Percentiles rank a stretch among this genome's conserved stretches.
Evolutionary conservation across 129 eudicot genomes (phyloP).

Genomic region (Deinandra increscens): DNA sequence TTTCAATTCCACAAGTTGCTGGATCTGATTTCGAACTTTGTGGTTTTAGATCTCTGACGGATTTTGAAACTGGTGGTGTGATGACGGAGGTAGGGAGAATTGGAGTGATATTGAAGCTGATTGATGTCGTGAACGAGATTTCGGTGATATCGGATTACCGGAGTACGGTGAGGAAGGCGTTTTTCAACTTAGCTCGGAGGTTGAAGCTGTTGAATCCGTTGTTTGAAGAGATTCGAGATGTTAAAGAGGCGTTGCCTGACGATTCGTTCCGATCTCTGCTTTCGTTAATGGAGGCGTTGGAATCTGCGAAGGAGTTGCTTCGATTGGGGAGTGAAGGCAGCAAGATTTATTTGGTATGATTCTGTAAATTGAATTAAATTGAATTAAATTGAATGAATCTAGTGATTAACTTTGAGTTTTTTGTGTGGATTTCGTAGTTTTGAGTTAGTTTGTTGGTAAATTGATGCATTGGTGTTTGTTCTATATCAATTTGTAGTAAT

Average conservation of each 20-base stretch:
- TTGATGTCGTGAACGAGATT: conserved; percentile 57
- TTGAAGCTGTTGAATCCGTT: conserved; percentile 76
- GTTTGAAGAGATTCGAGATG: conserved; percentile 92
- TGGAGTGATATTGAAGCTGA: conserved; percentile 47
- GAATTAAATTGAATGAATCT: conserved; percentile 10
- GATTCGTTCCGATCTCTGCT: conserved; percentile 37
- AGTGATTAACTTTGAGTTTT: neutral
- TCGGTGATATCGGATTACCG: conserved; percentile 62
- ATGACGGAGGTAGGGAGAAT: conserved; percentile 54
- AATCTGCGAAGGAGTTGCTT: conserved; percentile 66
- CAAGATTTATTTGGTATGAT: conserved; percentile 71
- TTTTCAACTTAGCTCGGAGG: conserved; percentile 66
- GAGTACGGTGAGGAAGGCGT: conserved; percentile 58
- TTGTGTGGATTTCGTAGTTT: conserved; percentile 12
- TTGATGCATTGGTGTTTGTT: conserved; percentile 7
- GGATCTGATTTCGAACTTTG: neutral
- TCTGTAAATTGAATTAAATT: neutral
- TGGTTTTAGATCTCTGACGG: conserved; percentile 32
- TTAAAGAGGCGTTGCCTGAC: conserved; percentile 42
- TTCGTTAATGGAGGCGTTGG: conserved; percentile 41
- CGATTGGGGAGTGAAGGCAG: conserved; percentile 74
- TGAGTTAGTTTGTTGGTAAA: neutral
- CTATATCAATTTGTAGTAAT: conserved; percentile 5
- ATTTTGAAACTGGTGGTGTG: neutral
- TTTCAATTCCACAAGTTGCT: neutral